A percentile compares a stretch with the other conserved stretches of the same genome.
These are phyloP conservation scores for Lignosus rhinocerotis DNA, from an alignment of 1,284 basidiomycete species.

Conservation along the genomic window DNA sequence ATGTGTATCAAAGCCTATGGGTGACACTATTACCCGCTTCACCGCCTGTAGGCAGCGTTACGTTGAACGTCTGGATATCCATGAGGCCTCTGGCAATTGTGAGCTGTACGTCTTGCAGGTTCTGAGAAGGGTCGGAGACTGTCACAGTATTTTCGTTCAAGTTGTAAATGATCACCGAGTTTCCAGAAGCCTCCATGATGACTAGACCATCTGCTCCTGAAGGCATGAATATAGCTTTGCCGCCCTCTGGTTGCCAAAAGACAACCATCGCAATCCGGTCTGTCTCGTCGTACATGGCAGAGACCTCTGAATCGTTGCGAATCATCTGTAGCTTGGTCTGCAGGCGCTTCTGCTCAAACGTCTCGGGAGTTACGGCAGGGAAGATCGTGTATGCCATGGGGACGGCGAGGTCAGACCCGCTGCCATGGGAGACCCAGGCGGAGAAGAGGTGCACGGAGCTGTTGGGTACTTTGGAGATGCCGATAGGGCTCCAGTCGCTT, in stretches of 20 bases:
- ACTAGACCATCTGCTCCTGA: slow-evolving; percentile 31
- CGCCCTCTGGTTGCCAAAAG: slow-evolving; percentile 38
- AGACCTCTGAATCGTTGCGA: slow-evolving; percentile 36
- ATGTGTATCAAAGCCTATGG: slow-evolving; percentile 19
- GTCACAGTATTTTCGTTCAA: slow-evolving; percentile 44
- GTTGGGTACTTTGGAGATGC: slow-evolving; percentile 55
- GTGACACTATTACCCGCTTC: slow-evolving; percentile 46
- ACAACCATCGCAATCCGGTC: slow-evolving; percentile 34
- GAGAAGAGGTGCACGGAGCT: slow-evolving; percentile 59
- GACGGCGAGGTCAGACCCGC: slow-evolving; percentile 23
- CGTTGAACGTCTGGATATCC: slow-evolving; percentile 32
- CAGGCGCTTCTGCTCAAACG: slow-evolving; percentile 33
- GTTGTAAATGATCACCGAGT: slow-evolving; percentile 46
- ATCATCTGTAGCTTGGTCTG: slow-evolving; percentile 37
- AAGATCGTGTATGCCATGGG: slow-evolving; percentile 55
- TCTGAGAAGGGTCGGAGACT: slow-evolving; percentile 59
- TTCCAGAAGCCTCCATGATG: slow-evolving; percentile 41
- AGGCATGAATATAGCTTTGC: slow-evolving; percentile 23
- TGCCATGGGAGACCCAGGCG: slow-evolving; percentile 55
- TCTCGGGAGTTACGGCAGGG: slow-evolving; percentile 43
- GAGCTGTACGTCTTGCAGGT: slow-evolving; percentile 32
- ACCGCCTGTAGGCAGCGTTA: slow-evolving; percentile 35
- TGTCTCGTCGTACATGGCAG: slow-evolving; percentile 36
- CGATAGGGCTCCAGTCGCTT: slow-evolving; percentile 64
- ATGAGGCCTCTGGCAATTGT: slow-evolving; percentile 32